Evolutionary conservation across 768 basidiomycete genomes (phyloP).

Genomic region (Scleroderma bovista): DNA sequence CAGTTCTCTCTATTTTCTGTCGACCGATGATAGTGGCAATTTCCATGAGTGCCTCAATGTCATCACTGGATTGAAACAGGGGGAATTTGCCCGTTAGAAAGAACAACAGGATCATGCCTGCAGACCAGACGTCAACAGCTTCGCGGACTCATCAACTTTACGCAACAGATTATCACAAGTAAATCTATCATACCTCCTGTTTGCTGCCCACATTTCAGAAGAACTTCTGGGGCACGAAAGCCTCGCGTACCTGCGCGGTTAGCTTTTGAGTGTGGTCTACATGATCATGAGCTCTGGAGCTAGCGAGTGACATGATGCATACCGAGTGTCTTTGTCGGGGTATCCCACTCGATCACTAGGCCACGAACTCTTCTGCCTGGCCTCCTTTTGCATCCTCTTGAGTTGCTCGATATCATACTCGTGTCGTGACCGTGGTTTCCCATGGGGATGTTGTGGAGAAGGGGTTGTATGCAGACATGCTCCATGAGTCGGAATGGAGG

Average conservation of each 20-base stretch:
- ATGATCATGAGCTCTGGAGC: not conserved
- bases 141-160: conserved; percentile 8
- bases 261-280: conserved; percentile 78
- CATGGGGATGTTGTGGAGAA: conserved; percentile 60
- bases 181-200: conserved; percentile 64
- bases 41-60: conserved; percentile 94
- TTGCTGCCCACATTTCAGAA: conserved; percentile 92
- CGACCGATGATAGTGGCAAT: conserved; percentile 83
- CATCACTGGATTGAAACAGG: conserved; percentile 88
- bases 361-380: conserved; percentile 46
- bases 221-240: conserved; percentile 93
- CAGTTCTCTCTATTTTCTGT: conserved; percentile 76
- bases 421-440: conserved; percentile 41
- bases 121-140: conserved; percentile 98
- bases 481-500: conserved; percentile 37
- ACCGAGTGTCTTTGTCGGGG: conserved; percentile 71
- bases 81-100: conserved; percentile 93
- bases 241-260: conserved; percentile 96
- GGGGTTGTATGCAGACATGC: conserved; percentile 77
- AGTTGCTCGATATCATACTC: conserved; percentile 46
- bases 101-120: conserved; percentile 87
- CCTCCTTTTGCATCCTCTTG: conserved; percentile 55
- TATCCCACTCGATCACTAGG: conserved; percentile 73
- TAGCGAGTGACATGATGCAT: conserved; percentile 8
- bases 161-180: not conserved